Evolutionary conservation across 495 filamentous ascomycete genomes (phyloP).

Genomic region (Bathelium albidoporum): DNA sequence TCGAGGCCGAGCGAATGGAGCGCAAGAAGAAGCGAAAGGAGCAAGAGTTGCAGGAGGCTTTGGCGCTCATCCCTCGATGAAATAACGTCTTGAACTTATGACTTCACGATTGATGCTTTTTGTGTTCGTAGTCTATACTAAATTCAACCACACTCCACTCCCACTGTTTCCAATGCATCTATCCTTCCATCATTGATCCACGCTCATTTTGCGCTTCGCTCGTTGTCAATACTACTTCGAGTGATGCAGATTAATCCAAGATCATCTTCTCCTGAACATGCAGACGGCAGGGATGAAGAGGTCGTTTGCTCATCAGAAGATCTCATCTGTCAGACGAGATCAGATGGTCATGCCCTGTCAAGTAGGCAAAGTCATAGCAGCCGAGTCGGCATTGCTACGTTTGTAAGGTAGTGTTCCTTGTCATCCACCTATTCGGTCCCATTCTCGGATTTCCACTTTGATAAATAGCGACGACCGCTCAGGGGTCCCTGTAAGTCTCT

Average conservation of each 20-base stretch:
- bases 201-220: too few relatives aligned
- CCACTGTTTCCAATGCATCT: not conserved
- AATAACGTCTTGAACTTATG: not conserved
- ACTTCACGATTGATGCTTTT: constrained; percentile 17
- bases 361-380: too few relatives aligned
- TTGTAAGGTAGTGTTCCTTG: not conserved
- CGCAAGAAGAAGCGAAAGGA: not conserved
- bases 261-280: not conserved
- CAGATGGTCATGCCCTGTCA: too few relatives aligned
- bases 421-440: not conserved
- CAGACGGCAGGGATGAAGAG: too few relatives aligned
- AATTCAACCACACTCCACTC: not conserved
- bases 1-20: not conserved
- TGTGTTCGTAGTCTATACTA: not conserved
- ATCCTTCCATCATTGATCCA: not conserved
- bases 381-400: not conserved
- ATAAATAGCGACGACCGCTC: not conserved
- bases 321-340: not conserved
- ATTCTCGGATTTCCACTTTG: not conserved
- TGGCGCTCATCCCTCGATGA: constrained; percentile 3
- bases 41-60: constrained; percentile 1
- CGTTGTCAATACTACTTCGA: too few relatives aligned
- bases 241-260: too few relatives aligned
- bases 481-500: not conserved
- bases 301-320: too few relatives aligned